phyloP scores from a whole-genome alignment of 2,329 filamentous ascomycete genomes.

The Penicillium nordicum region DNA sequence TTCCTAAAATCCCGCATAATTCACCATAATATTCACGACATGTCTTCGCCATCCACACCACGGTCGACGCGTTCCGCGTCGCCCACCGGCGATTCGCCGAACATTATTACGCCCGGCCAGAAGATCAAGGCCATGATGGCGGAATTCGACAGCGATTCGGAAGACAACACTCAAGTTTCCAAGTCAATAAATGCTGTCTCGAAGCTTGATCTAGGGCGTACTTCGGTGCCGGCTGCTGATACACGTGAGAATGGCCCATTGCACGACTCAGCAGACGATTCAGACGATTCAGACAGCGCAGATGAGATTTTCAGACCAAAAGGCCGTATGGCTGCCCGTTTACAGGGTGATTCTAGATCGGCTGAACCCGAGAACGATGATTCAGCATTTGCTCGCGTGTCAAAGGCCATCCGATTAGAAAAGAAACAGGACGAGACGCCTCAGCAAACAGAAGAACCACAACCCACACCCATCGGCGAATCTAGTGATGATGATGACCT shows the following conservation, averaged over 20 bases:
- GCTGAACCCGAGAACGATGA: conserved; percentile 19
- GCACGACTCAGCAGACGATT: conserved; percentile 25
- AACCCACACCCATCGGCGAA: conserved; percentile 4
- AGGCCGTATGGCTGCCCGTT: conserved; percentile 62
- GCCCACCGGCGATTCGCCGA: conserved; percentile 27
- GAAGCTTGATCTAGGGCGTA: conserved; percentile 17
- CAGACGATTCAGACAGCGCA: conserved; percentile 43
- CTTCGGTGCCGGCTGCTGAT: conserved; percentile 1
- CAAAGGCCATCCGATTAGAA: conserved; percentile 23
- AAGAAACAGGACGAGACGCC: conserved; percentile 15
- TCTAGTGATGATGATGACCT: conserved; percentile 32
- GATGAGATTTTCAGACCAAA: conserved; percentile 56
- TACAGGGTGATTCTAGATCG: conserved; percentile 45
- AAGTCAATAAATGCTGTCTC: conserved; percentile 12
- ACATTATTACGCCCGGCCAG: conserved; percentile 43
- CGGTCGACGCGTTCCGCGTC: conserved; percentile 35
- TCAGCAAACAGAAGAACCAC: conserved; percentile 10
- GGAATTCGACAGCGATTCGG: conserved; percentile 46
- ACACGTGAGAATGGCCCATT: conserved; percentile 5
- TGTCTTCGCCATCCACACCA: conserved; percentile 35
- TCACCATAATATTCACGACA: conserved; percentile 8
- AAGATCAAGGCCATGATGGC: conserved; percentile 52
- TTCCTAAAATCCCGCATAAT: background rate
- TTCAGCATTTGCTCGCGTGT: conserved; percentile 43
- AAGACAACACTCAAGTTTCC: conserved; percentile 41